These are phyloP conservation scores for Penicillium sp. DNA, from an alignment of 2,329 filamentous ascomycete genomes.

Conservation along the genomic window DNA sequence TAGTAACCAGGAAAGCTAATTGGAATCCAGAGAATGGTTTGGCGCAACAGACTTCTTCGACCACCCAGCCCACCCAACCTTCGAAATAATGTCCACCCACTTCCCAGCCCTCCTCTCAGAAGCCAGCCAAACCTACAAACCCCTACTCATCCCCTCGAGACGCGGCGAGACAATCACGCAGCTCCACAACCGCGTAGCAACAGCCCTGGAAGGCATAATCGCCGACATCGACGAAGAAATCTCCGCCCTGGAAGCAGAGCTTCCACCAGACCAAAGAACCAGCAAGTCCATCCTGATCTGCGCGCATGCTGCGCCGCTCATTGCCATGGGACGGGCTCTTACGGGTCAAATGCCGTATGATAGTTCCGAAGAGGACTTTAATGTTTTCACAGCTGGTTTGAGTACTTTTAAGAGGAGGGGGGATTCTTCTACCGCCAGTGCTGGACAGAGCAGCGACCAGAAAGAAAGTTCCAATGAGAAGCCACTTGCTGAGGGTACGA, in stretches of 20 bases:
- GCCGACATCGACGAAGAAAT: constrained; percentile 64
- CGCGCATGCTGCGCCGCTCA: constrained; percentile 86
- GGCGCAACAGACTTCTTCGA: constrained; percentile 75
- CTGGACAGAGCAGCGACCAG: constrained; percentile 27
- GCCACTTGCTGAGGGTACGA: constrained; percentile 33
- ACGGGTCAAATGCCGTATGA: constrained; percentile 75
- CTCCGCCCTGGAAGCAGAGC: constrained; percentile 38
- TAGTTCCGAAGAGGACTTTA: constrained; percentile 74
- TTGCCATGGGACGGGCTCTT: constrained; percentile 77
- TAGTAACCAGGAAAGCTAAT: background rate
- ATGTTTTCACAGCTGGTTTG: constrained; percentile 78
- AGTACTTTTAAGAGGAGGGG: constrained; percentile 62
- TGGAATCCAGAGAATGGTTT: constrained; percentile 74
- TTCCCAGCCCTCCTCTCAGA: constrained; percentile 55
- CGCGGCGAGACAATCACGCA: constrained; percentile 77
- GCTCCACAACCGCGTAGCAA: constrained; percentile 76
- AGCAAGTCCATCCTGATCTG: constrained; percentile 70
- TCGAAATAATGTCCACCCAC: constrained; percentile 61
- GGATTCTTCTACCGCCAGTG: constrained; percentile 17
- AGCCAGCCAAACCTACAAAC: constrained; percentile 50
- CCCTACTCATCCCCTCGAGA: constrained; percentile 65
- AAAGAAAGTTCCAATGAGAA: constrained; percentile 1
- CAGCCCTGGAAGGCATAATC: constrained; percentile 69
- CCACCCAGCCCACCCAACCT: constrained; percentile 74
- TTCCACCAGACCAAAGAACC: constrained; percentile 56